phyloP scores from a whole-genome alignment of 1,139 yeast species.

The Taiozyma onychis region DNA sequence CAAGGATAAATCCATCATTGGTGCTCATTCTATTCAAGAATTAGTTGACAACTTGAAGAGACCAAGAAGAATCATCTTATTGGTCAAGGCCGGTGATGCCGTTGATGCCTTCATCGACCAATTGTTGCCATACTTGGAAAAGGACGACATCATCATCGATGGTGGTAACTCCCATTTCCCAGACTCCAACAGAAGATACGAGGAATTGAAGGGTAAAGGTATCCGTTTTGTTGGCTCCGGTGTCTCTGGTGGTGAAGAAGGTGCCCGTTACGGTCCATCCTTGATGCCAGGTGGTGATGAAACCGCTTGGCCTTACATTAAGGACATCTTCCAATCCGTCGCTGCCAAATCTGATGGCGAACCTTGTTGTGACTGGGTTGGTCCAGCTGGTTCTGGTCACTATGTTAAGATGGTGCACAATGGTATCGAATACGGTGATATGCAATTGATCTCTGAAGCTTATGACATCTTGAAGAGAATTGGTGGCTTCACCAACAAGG shows the following conservation, averaged over 20 bases:
- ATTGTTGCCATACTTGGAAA: slow-evolving; percentile 84
- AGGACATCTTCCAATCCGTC: slow-evolving; percentile 92
- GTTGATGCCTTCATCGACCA: slow-evolving; percentile 90
- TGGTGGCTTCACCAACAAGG: slow-evolving; percentile 85
- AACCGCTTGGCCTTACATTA: slow-evolving; percentile 98
- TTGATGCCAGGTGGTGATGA: slow-evolving; percentile 99
- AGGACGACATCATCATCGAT: slow-evolving; percentile 97
- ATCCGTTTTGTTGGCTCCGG: slow-evolving; percentile 96
- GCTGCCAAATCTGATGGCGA: slow-evolving; percentile 97
- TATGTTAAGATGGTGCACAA: slow-evolving; percentile 99
- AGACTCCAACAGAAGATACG: slow-evolving; percentile 95
- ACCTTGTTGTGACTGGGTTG: slow-evolving; percentile 99
- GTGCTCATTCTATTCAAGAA: slow-evolving; percentile 91
- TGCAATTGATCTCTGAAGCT: slow-evolving; percentile 98
- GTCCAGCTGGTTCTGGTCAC: slow-evolving; percentile 98
- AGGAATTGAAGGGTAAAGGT: slow-evolving; percentile 81
- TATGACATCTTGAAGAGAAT: slow-evolving; percentile 94
- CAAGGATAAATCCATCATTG: slow-evolving; percentile 91
- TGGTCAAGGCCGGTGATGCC: slow-evolving; percentile 96
- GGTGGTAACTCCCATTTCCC: slow-evolving; percentile 99
- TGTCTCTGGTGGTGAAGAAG: slow-evolving; percentile 99
- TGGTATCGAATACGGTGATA: slow-evolving; percentile 99
- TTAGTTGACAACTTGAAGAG: slow-evolving; percentile 84
- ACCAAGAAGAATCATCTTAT: slow-evolving; percentile 91
- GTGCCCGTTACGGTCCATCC: slow-evolving; percentile 99